These are phyloP conservation scores for Kalmusia sp. DNA, from an alignment of 2,329 filamentous ascomycete species.

Conservation along the genomic window DNA sequence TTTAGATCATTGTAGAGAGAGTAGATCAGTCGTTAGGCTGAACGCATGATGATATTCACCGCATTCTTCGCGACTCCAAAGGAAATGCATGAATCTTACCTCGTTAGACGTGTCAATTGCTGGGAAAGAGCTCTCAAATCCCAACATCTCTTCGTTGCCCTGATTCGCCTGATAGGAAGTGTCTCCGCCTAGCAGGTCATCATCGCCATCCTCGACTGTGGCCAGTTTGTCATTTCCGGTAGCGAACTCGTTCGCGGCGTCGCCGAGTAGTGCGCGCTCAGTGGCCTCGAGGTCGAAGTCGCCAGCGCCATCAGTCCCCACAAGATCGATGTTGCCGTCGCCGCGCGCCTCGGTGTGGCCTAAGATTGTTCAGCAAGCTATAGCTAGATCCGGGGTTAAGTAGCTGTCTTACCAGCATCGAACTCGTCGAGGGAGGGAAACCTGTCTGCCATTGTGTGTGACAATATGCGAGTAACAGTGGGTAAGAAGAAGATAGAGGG, in stretches of 20 bases:
- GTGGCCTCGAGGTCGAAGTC: constrained; percentile 87
- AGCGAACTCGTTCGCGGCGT: constrained; percentile 90
- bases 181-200: constrained; percentile 73
- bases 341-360: constrained; percentile 72
- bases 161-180: constrained; percentile 51
- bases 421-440: constrained; percentile 62
- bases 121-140: constrained; percentile 91
- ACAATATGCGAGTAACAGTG: background rate
- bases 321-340: constrained; percentile 54
- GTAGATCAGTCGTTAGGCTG: background rate
- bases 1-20: constrained; percentile 18
- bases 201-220: constrained; percentile 69
- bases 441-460: constrained; percentile 55
- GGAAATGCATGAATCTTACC: constrained; percentile 54
- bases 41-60: background rate
- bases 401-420: constrained; percentile 54
- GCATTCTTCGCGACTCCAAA: background rate
- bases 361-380: constrained; percentile 46
- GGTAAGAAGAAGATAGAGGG: constrained; percentile 1
- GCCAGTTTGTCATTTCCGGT: constrained; percentile 73
- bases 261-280: constrained; percentile 88
- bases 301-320: constrained; percentile 65
- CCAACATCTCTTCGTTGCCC: constrained; percentile 57
- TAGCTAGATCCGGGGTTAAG: constrained; percentile 26
- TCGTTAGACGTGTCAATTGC: constrained; percentile 78